Evolutionary conservation across 805 yeast genomes (phyloP), one percentile per base, ranked within the genome.

Genomic region (Suhomyces prunicola): DNA sequence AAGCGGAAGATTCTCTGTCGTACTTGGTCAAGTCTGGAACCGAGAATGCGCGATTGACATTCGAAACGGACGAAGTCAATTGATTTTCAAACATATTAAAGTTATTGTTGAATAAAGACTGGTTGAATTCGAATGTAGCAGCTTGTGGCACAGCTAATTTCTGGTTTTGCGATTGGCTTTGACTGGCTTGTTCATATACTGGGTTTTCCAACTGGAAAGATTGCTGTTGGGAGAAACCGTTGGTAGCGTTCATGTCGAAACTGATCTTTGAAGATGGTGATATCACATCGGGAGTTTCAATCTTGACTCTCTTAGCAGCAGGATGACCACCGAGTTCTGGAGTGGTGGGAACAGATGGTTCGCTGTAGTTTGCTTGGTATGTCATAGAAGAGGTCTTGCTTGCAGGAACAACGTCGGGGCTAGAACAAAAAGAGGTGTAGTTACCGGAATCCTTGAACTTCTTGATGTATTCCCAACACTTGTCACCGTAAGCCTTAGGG

Each of bases 401-500:
- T 23, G 26, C 39, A 29, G 41, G 33, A 7, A 35, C 6, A 27
- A 13, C 15, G 0, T 13, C 19, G 6, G 26, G 44, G 19, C 23
- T 15, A 4, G 23, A 41, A 24, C 26, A 29, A 35, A 53, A 45
- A 9, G 40, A 23, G 27, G 53, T 46, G 36, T 35, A 36, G 33
- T 57, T 54, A 29, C 57, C 57, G 12, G 63, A 57, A 29, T 62
- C 67, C 50, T 64, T 67, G 49, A 46, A 60, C 42, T 59, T 60
- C 42, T 55, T 54, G 19, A 51, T 42, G 15, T 46, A 83, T 57
- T 82, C 85, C 76, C 83, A 86, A 65, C 96, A 88, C 57, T 85
- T 84, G 64, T 90, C 96, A 49, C 96, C 96, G 62, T 90, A 90
- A 6, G 89, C 86, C 73, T 90, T 88, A 23, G 96, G 96, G 1